Percentiles rank a stretch among this genome's conserved stretches.
phyloP scores from a whole-genome alignment of 305 asterid species.

The Fraxinus ornus region DNA sequence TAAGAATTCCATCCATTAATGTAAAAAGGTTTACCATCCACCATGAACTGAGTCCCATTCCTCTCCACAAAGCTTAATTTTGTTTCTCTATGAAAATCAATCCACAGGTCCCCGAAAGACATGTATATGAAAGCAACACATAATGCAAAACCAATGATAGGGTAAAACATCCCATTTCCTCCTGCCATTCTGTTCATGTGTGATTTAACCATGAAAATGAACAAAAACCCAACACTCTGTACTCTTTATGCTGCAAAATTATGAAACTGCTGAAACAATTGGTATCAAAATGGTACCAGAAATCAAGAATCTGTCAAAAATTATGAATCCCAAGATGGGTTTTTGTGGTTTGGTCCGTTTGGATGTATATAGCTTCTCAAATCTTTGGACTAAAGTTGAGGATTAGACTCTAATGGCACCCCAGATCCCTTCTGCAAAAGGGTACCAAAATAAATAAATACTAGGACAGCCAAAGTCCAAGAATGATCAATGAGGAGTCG shows the following conservation, averaged over 20 bases:
- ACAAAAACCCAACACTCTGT: neutral
- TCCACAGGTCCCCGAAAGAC: conserved; percentile 86
- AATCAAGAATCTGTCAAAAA: neutral
- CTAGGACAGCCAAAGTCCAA: conserved; percentile 22
- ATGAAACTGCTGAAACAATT: neutral
- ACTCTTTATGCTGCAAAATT: neutral
- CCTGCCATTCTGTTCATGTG: conserved; percentile 40
- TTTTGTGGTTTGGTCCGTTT: conserved; percentile 6
- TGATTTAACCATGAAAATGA: conserved; percentile 23
- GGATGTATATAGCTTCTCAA: conserved; percentile 18
- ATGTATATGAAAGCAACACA: conserved; percentile 76
- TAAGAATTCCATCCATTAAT: conserved; percentile 98
- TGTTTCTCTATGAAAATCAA: conserved; percentile 35
- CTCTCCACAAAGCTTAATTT: conserved; percentile 81
- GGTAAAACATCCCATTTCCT: conserved; percentile 84
- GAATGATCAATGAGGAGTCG: conserved; percentile 17
- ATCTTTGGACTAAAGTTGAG: neutral
- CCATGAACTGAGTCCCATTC: conserved; percentile 84
- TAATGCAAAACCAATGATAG: conserved; percentile 79
- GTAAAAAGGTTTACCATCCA: conserved; percentile 84
- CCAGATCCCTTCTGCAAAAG: conserved; percentile 27
- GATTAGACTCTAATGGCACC: neutral
- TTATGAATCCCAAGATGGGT: neutral
- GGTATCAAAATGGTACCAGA: neutral
- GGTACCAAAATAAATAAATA: neutral